phyloP scores from a whole-genome alignment of 2,329 filamentous ascomycete genomes.

The Xylariaceae sp. region DNA sequence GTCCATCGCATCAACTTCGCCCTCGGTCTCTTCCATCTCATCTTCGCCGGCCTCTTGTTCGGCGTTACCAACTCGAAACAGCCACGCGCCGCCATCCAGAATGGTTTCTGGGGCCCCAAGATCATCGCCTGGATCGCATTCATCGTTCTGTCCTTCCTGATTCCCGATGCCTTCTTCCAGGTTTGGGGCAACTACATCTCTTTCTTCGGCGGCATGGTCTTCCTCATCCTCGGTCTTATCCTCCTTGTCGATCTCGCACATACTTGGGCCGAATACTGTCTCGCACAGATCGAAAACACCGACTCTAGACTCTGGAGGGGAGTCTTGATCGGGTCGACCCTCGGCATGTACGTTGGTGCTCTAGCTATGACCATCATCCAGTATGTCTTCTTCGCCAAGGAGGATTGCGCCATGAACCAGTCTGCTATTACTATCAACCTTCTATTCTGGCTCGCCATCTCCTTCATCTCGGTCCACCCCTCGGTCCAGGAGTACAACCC shows the following conservation, averaged over 20 bases:
- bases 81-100: constrained; percentile 82
- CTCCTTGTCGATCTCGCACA: constrained; percentile 93
- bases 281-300: constrained; percentile 85
- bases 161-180: constrained; percentile 91
- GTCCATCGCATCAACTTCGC: constrained; percentile 98
- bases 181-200: constrained; percentile 95
- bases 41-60: constrained; percentile 78
- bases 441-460: constrained; percentile 74
- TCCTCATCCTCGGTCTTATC: constrained; percentile 87
- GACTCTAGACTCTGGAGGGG: constrained; percentile 83
- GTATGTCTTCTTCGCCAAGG: constrained; percentile 89
- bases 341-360: constrained; percentile 89
- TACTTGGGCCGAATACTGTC: constrained; percentile 94
- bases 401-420: constrained; percentile 91
- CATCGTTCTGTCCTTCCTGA: constrained; percentile 89
- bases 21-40: constrained; percentile 86
- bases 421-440: constrained; percentile 93
- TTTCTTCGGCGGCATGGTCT: constrained; percentile 83
- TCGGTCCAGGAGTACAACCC: constrained; percentile 87
- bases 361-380: constrained; percentile 93
- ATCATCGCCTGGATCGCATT: constrained; percentile 83
- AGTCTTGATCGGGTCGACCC: constrained; percentile 83
- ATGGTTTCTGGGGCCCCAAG: constrained; percentile 99
- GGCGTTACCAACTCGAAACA: constrained; percentile 86
- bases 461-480: constrained; percentile 83